Base-by-base conservation (phyloP, 2,329 filamentous ascomycete genomes). In the Ceratocystis ficicola region DNA sequence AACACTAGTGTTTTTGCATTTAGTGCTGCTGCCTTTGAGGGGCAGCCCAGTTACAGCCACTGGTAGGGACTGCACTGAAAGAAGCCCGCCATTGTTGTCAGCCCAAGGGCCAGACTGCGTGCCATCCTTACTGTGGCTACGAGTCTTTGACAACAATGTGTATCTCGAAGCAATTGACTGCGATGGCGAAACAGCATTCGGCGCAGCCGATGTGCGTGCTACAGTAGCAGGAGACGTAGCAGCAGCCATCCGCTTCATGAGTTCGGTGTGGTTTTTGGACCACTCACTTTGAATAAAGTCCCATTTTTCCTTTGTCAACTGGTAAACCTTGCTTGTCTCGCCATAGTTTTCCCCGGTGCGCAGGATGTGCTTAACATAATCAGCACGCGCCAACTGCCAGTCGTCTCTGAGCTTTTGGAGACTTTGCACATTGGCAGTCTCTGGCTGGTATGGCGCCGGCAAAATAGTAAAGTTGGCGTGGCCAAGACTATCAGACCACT, bases 381-480 rank as follows among this genome's bases (percentile, higher is more conserved):
- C 94, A 74, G 84, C 83, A 62, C 90, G 84, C 32, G 93, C 93
- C 44, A 83, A 77, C 71, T 93, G 87, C 91, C 92, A 96, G 72
- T 95, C 88, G 5, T 83, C 80, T 63, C 88, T 85, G 63, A 96
- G 80, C 72, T 85, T 81, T 44, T 81, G 81, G 30, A 84, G 75
- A 0, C 78, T 73, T 3, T 82, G 79, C 8, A 86, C 72, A 69
- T 87, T 84, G 69, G 83, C 83, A 2, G 73, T 73, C 17, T 85
- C 81, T 0, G 90, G 87, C 7, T 83, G 75, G 72, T 96, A 96
- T 0, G 92, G 93, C 73, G 86, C 83, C 0, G 92, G 92, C 25
- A 83, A 78, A 70, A 97, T 95, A 71, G 84, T 92, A 74, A 95
- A 96, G 77, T 97, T 96, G 69, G 92, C 92, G 73, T 97, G 92